phyloP scores from a whole-genome alignment of 2,329 filamentous ascomycete genomes.

The Aureobasidium sp. region DNA sequence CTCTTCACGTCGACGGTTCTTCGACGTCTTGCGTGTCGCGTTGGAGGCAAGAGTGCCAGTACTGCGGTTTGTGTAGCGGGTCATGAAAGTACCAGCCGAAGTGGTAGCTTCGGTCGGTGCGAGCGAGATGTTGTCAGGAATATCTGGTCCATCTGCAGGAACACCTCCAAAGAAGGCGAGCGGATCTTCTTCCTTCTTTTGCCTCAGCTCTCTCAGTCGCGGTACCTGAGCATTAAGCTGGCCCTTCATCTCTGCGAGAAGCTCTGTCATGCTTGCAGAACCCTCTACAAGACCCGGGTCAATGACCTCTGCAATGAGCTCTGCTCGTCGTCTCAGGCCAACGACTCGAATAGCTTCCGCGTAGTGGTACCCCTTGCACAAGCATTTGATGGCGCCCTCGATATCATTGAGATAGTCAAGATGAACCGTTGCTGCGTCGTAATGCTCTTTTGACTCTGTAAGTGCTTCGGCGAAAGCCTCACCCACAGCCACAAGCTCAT shows the following conservation, averaged over 20 bases:
- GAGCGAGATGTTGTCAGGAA: constrained; percentile 87
- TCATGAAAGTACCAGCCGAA: constrained; percentile 70
- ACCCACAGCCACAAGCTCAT: constrained; percentile 61
- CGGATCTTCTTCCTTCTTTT: constrained; percentile 75
- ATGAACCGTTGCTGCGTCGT: constrained; percentile 69
- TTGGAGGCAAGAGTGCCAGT: constrained; percentile 63
- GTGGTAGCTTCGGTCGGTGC: constrained; percentile 80
- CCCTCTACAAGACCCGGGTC: constrained; percentile 75
- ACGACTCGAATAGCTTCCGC: constrained; percentile 78
- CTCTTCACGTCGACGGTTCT: constrained; percentile 84
- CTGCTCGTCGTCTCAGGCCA: constrained; percentile 49
- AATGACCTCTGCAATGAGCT: constrained; percentile 60
- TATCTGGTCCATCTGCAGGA: constrained; percentile 47
- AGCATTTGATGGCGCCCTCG: constrained; percentile 59
- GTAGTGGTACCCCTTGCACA: constrained; percentile 84
- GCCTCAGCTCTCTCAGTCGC: constrained; percentile 71
- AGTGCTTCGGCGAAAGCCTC: constrained; percentile 67
- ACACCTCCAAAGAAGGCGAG: constrained; percentile 73
- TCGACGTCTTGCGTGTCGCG: constrained; percentile 70
- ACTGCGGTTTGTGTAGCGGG: constrained; percentile 73
- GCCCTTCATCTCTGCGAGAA: constrained; percentile 83
- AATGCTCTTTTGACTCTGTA: constrained; percentile 75
- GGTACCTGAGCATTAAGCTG: constrained; percentile 82
- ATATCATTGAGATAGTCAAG: constrained; percentile 71
- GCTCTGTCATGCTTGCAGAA: constrained; percentile 74